Percentiles rank a stretch among this genome's conserved stretches.
Conservation (phyloP, 2,329 filamentous ascomycete genomes). For the Pestalotiopsis sp. region DNA sequence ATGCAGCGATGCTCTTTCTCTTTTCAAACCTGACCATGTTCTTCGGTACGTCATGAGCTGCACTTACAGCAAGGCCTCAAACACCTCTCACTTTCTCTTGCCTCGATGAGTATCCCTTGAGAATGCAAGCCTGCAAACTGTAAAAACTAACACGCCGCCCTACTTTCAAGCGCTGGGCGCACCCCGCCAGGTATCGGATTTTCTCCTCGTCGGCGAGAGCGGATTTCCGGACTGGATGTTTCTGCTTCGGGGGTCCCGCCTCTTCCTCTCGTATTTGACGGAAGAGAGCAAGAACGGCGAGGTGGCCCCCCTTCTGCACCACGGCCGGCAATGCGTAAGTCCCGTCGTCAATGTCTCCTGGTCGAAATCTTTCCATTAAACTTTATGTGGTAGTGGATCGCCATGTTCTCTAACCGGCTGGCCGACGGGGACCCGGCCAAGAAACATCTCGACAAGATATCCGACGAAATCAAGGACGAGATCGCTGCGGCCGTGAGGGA, state of each 20-base stretch:
- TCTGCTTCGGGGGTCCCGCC: slow-evolving; percentile 1
- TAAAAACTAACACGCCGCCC: background rate
- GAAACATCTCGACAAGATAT: background rate
- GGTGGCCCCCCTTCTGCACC: slow-evolving; percentile 17
- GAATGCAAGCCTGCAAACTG: background rate
- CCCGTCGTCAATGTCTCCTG: background rate
- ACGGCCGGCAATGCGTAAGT: background rate
- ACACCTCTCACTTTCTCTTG: background rate
- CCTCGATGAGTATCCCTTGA: background rate
- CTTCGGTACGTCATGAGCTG: slow-evolving; percentile 9
- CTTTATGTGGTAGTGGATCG: background rate
- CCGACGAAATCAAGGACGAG: background rate
- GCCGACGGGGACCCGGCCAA: background rate
- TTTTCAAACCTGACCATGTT: slow-evolving; percentile 22
- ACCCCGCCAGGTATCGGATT: slow-evolving; percentile 3
- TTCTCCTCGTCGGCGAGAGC: slow-evolving; percentile 1
- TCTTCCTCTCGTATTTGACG: slow-evolving; percentile 7
- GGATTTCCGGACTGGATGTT: slow-evolving; percentile 25
- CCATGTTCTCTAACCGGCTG: background rate
- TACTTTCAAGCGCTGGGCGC: background rate
- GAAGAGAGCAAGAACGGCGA: background rate
- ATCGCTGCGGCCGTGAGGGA: background rate
- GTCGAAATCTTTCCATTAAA: background rate
- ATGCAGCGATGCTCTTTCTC: slow-evolving; percentile 17
- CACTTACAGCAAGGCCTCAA: background rate